These are phyloP conservation scores for Pholiota adiposa DNA, from an alignment of 1,284 basidiomycete genomes.

Conservation along the genomic window DNA sequence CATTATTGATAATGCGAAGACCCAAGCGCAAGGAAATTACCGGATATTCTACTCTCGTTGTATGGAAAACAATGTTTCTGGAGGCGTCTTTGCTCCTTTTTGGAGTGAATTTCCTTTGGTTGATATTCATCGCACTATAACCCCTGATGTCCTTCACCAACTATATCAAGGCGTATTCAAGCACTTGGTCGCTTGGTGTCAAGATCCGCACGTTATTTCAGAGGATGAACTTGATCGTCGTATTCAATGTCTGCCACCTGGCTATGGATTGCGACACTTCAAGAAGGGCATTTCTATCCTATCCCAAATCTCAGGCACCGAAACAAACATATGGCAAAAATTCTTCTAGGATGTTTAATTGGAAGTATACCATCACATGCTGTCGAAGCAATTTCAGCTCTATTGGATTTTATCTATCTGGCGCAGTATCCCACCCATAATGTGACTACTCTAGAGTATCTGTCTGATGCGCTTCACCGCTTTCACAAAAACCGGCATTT, in stretches of 20 bases:
- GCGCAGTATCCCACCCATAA: conserved; percentile 20
- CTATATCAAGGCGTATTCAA: conserved; percentile 38
- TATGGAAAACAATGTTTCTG: conserved; percentile 16
- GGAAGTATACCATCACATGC: conserved; percentile 1
- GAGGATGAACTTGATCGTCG: conserved; percentile 12
- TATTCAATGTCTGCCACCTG: conserved; percentile 14
- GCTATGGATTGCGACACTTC: conserved; percentile 19
- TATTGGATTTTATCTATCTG: conserved; percentile 24
- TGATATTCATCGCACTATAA: conserved; percentile 40
- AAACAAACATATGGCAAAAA: conserved; percentile 26
- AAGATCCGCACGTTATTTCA: background rate
- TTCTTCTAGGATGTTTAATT: conserved; percentile 22
- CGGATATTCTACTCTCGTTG: conserved; percentile 6
- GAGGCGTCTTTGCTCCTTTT: conserved; percentile 34
- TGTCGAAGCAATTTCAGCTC: conserved; percentile 9
- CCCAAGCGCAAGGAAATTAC: background rate
- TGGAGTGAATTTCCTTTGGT: conserved; percentile 39
- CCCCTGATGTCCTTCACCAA: conserved; percentile 49
- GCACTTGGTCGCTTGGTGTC: conserved; percentile 33
- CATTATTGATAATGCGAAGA: conserved; percentile 8
- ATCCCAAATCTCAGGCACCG: conserved; percentile 19
- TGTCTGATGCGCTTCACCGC: conserved; percentile 12
- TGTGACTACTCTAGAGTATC: conserved; percentile 10
- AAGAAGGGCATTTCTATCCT: conserved; percentile 22
- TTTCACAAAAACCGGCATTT: conserved; percentile 17